These are phyloP conservation scores for Pythium grandisporangium DNA, from an alignment of 352 stramenopile species.

Conservation along the genomic window DNA sequence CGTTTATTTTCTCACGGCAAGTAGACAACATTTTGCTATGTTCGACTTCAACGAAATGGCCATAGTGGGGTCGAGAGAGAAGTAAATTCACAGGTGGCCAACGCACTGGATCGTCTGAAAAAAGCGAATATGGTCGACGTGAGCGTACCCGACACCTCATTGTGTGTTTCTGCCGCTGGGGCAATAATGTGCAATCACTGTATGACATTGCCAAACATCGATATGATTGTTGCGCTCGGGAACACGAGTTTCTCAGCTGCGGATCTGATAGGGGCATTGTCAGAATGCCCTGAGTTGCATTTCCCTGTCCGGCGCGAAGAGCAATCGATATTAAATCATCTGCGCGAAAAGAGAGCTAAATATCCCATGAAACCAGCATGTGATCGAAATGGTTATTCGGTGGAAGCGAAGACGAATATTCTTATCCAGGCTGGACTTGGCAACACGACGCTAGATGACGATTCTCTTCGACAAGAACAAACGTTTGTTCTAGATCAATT, in stretches of 20 bases:
- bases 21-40: too few relatives aligned
- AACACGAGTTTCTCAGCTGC: conserved; percentile 3
- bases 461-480: conserved; percentile 13
- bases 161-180: conserved; percentile 21
- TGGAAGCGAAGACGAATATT: conserved; percentile 22
- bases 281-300: conserved; percentile 16
- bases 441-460: conserved; percentile 1
- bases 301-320: conserved; percentile 19
- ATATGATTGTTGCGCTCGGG: conserved; percentile 21
- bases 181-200: conserved; percentile 66
- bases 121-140: conserved; percentile 17
- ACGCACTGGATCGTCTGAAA: conserved; percentile 12
- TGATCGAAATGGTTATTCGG: conserved; percentile 3
- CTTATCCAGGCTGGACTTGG: conserved; percentile 26
- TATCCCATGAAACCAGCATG: conserved; percentile 6
- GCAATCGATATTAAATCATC: conserved; percentile 15
- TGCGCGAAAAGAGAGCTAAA: conserved; percentile 12
- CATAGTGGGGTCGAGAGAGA: too few relatives aligned
- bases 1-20: too few relatives aligned
- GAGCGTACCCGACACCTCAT: conserved; percentile 10
- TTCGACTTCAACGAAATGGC: too few relatives aligned
- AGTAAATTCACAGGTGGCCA: too few relatives aligned
- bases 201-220: conserved; percentile 52
- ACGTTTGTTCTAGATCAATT: conserved; percentile 6
- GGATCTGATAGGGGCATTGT: conserved; percentile 13